These are phyloP conservation scores for Zasmidium citrigriseum DNA, from an alignment of 2,329 filamentous ascomycete species.

Conservation along the genomic window DNA sequence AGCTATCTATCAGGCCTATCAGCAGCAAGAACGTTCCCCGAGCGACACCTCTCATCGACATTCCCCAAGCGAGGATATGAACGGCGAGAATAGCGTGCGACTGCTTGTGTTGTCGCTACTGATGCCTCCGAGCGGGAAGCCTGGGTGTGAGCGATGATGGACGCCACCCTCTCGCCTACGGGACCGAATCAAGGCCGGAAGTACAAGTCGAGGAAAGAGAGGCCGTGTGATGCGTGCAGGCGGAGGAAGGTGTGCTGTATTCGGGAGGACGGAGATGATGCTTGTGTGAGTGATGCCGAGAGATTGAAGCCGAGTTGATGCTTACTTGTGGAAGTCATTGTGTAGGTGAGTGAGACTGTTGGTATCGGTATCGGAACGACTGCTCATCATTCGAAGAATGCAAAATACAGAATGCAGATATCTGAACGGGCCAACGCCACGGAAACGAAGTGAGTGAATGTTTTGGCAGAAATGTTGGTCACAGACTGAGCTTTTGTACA, in stretches of 20 bases:
- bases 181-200: slow-evolving; percentile 14
- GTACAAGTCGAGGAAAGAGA: slow-evolving; percentile 26
- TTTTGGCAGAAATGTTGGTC: background rate
- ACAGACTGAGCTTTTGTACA: background rate
- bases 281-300: slow-evolving; percentile 8
- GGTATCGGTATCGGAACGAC: background rate
- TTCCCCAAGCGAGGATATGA: background rate
- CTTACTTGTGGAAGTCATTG: background rate
- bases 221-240: slow-evolving; percentile 25
- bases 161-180: background rate
- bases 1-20: background rate
- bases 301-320: background rate
- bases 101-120: background rate
- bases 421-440: slow-evolving; percentile 24
- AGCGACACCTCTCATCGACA: background rate
- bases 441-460: slow-evolving; percentile 15
- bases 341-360: background rate
- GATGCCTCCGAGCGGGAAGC: background rate
- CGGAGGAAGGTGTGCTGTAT: slow-evolving; percentile 28
- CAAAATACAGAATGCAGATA: slow-evolving; percentile 22
- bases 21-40: background rate
- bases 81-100: background rate
- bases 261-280: slow-evolving; percentile 23
- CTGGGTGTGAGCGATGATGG: background rate
- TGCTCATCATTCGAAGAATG: slow-evolving; percentile 18